phyloP scores from a whole-genome alignment of 2,329 filamentous ascomycete species.

The Nothophaeocryptopus gaeumannii region DNA sequence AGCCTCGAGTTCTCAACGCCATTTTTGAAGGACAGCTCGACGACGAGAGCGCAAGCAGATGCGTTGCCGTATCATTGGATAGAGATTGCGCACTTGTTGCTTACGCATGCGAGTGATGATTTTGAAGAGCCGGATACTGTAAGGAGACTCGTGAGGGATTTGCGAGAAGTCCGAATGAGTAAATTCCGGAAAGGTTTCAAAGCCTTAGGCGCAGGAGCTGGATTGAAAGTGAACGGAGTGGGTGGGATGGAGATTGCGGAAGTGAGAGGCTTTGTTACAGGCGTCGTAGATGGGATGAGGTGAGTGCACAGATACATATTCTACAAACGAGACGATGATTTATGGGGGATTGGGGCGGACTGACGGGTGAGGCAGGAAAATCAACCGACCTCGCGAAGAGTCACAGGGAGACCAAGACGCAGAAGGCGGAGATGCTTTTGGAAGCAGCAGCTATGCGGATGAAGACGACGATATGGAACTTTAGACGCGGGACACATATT shows the following conservation, averaged over 20 bases:
- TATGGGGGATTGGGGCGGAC: no score
- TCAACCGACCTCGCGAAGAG: conserved; percentile 77
- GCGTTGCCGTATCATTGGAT: conserved; percentile 93
- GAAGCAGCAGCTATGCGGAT: conserved; percentile 48
- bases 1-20: conserved; percentile 55
- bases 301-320: conserved; percentile 32
- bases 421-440: conserved; percentile 57
- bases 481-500: conserved; percentile 10
- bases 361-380: no score
- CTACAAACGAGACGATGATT: no score
- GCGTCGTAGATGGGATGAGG: conserved; percentile 81
- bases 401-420: conserved; percentile 72
- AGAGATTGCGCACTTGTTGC: conserved; percentile 80
- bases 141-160: conserved; percentile 70
- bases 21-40: conserved; percentile 70
- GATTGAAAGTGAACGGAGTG: conserved; percentile 75
- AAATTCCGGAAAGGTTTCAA: conserved; percentile 78
- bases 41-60: conserved; percentile 63
- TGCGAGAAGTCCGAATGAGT: conserved; percentile 83
- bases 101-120: conserved; percentile 82
- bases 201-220: conserved; percentile 66
- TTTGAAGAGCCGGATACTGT: conserved; percentile 71
- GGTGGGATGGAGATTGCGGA: conserved; percentile 93
- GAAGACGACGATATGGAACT: conserved; percentile 59
- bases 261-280: conserved; percentile 75